Conservation (phyloP, 352 stramenopile species). For the Pythium sukuiense region DNA sequence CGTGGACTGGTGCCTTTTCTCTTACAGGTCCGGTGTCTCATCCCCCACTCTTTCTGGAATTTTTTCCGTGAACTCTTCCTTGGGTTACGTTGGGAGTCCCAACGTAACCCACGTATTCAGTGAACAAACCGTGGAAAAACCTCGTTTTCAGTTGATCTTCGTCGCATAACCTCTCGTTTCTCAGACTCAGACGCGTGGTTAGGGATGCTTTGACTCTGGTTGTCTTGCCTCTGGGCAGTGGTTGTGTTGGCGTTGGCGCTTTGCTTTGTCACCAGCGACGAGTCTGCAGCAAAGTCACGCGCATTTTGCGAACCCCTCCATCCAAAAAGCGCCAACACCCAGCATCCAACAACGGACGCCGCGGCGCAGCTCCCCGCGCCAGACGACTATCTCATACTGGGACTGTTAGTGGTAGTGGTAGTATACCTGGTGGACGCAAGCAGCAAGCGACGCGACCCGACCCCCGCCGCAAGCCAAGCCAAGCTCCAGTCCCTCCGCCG, state of each 20-base stretch:
- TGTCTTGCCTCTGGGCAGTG: background rate
- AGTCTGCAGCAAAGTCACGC: background rate
- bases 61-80: background rate
- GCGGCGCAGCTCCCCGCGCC: too few relatives aligned
- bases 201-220: background rate
- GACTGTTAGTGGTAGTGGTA: background rate
- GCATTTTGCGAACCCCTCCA: background rate
- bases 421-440: too few relatives aligned
- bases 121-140: background rate
- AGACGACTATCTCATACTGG: background rate
- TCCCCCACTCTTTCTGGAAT: background rate
- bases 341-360: background rate
- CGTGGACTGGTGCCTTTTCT: too few relatives aligned
- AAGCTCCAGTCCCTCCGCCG: background rate
- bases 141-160: background rate
- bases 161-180: background rate
- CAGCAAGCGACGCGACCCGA: too few relatives aligned
- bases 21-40: too few relatives aligned
- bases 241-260: constrained; percentile 2
- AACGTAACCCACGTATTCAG: background rate
- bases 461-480: background rate
- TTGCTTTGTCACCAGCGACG: constrained; percentile 5
- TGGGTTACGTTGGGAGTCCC: too few relatives aligned
- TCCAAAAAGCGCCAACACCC: background rate
- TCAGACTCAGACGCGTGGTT: background rate